Conservation (phyloP, 495 filamentous ascomycete genomes). For the Hyaloscypha hepaticicola region DNA sequence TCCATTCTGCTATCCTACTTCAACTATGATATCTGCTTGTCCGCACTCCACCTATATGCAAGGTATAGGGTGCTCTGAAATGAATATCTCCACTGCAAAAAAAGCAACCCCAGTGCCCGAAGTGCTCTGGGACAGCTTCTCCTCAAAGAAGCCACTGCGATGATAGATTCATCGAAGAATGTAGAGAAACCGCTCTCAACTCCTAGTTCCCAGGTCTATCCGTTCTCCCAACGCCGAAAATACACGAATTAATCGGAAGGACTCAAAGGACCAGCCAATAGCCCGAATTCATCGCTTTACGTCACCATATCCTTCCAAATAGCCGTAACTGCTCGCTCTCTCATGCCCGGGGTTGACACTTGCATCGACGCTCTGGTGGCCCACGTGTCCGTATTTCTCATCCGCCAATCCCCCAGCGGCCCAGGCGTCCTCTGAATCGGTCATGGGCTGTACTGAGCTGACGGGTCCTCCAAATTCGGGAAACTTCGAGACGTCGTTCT, state of each 20-base stretch:
- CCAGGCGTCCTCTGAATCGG: slow-evolving; percentile 9
- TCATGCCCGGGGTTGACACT: slow-evolving; percentile 25
- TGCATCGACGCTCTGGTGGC: slow-evolving; percentile 21
- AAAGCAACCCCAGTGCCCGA: not conserved
- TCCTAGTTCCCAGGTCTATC: slow-evolving; percentile 1
- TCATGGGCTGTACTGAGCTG: slow-evolving; percentile 6
- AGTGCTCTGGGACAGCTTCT: not conserved
- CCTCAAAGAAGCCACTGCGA: not conserved
- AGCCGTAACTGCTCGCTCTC: slow-evolving; percentile 26
- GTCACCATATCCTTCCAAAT: slow-evolving; percentile 26
- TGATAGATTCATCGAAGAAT: not conserved
- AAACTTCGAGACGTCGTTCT: slow-evolving; percentile 19
- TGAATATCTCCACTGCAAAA: slow-evolving; percentile 26
- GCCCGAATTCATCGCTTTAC: slow-evolving; percentile 9
- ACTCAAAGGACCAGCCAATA: slow-evolving; percentile 6
- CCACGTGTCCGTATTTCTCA: slow-evolving; percentile 21
- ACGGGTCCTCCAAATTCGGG: slow-evolving; percentile 27
- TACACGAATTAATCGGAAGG: slow-evolving; percentile 1
- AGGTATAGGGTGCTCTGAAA: slow-evolving; percentile 6
- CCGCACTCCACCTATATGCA: slow-evolving; percentile 1
- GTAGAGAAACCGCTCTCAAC: not conserved
- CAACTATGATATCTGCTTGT: slow-evolving; percentile 9
- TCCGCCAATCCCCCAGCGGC: not conserved
- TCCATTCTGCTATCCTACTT: slow-evolving; percentile 21
- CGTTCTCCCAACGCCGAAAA: slow-evolving; percentile 8